Conservation (phyloP, 1,284 basidiomycete species). For the Cutaneotrichosporon sp. region DNA sequence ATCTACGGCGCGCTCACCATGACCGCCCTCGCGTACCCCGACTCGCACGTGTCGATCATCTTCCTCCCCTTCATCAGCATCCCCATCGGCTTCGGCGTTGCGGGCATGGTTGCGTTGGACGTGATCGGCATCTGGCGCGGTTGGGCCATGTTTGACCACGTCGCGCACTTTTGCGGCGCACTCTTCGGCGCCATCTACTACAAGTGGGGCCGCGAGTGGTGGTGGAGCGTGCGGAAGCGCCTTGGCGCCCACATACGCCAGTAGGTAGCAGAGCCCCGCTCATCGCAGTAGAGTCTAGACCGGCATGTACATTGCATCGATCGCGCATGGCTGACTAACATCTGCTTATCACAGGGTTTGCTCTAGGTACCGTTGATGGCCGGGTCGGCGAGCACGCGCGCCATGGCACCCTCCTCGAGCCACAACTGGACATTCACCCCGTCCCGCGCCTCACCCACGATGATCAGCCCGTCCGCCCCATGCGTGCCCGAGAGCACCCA, state of each 20-base stretch:
- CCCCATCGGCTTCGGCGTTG: slow-evolving; percentile 76
- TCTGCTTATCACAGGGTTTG: too few species aligned
- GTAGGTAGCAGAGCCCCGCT: neutral
- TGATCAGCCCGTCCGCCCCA: too few species aligned
- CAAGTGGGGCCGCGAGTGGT: slow-evolving; percentile 34
- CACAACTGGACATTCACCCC: too few species aligned
- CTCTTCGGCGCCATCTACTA: slow-evolving; percentile 52
- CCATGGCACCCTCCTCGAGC: neutral
- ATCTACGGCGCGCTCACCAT: slow-evolving; percentile 76
- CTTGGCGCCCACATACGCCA: slow-evolving; percentile 7
- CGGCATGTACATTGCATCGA: slow-evolving; percentile 4
- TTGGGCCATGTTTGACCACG: slow-evolving; percentile 61
- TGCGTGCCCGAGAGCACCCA: too few species aligned
- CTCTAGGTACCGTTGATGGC: neutral
- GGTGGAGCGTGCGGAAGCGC: slow-evolving; percentile 11
- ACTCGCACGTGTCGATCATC: slow-evolving; percentile 71
- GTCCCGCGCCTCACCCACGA: too few species aligned
- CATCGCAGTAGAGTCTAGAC: slow-evolving; percentile 2
- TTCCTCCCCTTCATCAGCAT: slow-evolving; percentile 75
- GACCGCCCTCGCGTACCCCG: slow-evolving; percentile 80
- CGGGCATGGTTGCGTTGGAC: slow-evolving; percentile 69
- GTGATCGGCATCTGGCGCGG: slow-evolving; percentile 73
- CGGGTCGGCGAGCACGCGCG: neutral
- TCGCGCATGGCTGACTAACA: neutral
- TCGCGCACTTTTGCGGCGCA: slow-evolving; percentile 53